These are phyloP conservation scores for Pseudogymnoascus destructans DNA, from an alignment of 2,329 filamentous ascomycete species.

Conservation along the genomic window DNA sequence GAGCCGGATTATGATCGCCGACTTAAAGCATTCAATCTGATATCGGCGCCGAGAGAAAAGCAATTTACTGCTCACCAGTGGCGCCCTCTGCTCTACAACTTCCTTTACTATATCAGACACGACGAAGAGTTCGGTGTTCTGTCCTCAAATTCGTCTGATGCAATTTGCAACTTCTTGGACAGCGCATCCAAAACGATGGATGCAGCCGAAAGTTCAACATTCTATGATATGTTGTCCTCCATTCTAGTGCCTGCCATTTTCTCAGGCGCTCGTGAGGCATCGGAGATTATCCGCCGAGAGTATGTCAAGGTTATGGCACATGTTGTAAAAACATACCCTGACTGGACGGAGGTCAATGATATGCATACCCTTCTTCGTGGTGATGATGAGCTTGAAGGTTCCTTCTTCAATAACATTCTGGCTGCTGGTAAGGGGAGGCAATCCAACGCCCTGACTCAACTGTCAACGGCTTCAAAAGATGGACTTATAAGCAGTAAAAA, in stretches of 20 bases:
- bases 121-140: conserved; percentile 82
- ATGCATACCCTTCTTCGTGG: conserved; percentile 56
- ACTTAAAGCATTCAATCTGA: conserved; percentile 58
- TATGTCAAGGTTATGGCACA: conserved; percentile 68
- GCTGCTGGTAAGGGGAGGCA: conserved; percentile 82
- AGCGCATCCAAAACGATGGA: conserved; percentile 36
- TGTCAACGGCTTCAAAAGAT: conserved; percentile 54
- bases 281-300: conserved; percentile 75
- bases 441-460: conserved; percentile 65
- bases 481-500: conserved; percentile 61
- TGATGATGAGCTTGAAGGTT: conserved; percentile 44
- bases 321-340: conserved; percentile 56
- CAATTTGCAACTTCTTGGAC: conserved; percentile 65
- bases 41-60: conserved; percentile 49
- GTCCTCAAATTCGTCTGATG: conserved; percentile 65
- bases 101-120: conserved; percentile 74
- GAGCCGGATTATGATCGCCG: conserved; percentile 81
- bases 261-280: conserved; percentile 60
- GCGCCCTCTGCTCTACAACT: conserved; percentile 77
- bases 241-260: conserved; percentile 66
- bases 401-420: conserved; percentile 86
- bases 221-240: conserved; percentile 45
- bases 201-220: conserved; percentile 32
- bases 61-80: conserved; percentile 61
- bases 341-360: conserved; percentile 60